Evolutionary conservation across 2,329 filamentous ascomycete genomes (phyloP).

Genomic region (Pseudocercospora fijiensis): DNA sequence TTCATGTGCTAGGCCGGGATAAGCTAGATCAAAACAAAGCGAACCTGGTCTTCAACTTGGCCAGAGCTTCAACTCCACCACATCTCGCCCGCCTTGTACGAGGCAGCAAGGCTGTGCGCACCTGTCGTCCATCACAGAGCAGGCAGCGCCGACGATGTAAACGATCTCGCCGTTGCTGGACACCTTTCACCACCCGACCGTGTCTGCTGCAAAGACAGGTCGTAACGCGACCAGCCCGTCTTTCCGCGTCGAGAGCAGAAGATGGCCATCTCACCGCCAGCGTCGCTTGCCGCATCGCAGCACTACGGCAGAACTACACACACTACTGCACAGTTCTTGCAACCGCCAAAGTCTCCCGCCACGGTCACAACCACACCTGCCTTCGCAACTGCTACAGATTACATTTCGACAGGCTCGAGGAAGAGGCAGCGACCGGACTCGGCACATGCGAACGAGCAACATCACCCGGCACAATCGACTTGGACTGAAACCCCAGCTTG

Average conservation of each 20-base stretch:
- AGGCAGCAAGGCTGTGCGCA: not conserved
- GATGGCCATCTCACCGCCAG: conserved; percentile 28
- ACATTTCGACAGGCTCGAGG: conserved; percentile 32
- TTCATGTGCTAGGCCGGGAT: not conserved
- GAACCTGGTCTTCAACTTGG: not conserved
- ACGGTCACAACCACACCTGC: conserved; percentile 35
- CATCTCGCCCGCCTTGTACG: not conserved
- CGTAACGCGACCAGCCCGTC: conserved; percentile 20
- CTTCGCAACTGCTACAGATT: conserved; percentile 30
- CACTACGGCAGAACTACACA: conserved; percentile 11
- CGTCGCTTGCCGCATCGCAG: conserved; percentile 17
- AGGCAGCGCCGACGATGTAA: not conserved
- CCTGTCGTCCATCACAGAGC: not conserved
- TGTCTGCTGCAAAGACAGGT: not conserved
- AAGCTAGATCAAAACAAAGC: not conserved
- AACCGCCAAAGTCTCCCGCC: conserved; percentile 44
- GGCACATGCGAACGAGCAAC: conserved; percentile 14
- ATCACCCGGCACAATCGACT: conserved; percentile 8
- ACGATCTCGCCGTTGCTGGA: not conserved
- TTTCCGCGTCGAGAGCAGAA: conserved; percentile 3
- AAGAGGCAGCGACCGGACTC: conserved; percentile 38
- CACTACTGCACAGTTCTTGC: conserved; percentile 41
- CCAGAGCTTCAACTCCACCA: not conserved
- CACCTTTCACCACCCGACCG: not conserved
- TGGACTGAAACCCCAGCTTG: conserved; percentile 25